Evolutionary conservation across 768 basidiomycete genomes (phyloP).

Genomic region (Infundibulicybe gibba): DNA sequence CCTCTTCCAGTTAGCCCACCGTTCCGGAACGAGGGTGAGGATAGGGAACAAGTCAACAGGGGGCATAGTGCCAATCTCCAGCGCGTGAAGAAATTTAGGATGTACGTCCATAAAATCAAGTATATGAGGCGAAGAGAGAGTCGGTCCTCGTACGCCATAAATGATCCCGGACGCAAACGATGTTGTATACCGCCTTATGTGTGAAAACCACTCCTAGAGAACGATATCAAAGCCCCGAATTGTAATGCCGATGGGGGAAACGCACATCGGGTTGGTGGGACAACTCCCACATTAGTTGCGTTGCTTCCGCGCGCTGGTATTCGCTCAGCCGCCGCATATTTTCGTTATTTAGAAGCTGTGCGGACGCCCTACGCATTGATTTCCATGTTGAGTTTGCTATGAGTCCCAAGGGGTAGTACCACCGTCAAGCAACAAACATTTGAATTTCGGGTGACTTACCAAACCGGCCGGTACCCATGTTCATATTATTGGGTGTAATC

Average conservation of each 20-base stretch:
- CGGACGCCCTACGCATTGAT: slow-evolving; percentile 12
- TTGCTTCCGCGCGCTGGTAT: slow-evolving; percentile 17
- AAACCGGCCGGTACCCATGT: slow-evolving; percentile 11
- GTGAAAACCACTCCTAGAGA: slow-evolving; percentile 21
- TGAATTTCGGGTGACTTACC: not conserved
- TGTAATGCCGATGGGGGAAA: not conserved
- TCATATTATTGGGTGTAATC: slow-evolving; percentile 12
- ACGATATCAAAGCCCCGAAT: not conserved
- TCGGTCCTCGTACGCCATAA: slow-evolving; percentile 26
- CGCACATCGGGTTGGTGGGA: slow-evolving; percentile 10
- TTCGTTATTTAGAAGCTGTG: slow-evolving; percentile 9
- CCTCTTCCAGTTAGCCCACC: slow-evolving; percentile 30
- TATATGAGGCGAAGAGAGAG: slow-evolving; percentile 17
- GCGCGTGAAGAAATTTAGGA: slow-evolving; percentile 17
- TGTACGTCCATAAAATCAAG: slow-evolving; percentile 20
- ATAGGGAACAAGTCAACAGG: slow-evolving; percentile 31
- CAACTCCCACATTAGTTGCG: slow-evolving; percentile 10
- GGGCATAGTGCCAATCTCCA: slow-evolving; percentile 29
- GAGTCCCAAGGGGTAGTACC: not conserved
- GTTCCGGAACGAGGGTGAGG: slow-evolving; percentile 25
- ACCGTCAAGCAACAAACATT: not conserved
- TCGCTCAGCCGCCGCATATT: slow-evolving; percentile 10
- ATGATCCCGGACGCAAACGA: slow-evolving; percentile 26
- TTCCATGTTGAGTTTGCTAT: slow-evolving; percentile 15
- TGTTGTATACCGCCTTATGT: slow-evolving; percentile 22